Percentiles rank a stretch among this genome's conserved stretches.
Conservation (phyloP, 495 filamentous ascomycete genomes). For the Xylona heveae region DNA sequence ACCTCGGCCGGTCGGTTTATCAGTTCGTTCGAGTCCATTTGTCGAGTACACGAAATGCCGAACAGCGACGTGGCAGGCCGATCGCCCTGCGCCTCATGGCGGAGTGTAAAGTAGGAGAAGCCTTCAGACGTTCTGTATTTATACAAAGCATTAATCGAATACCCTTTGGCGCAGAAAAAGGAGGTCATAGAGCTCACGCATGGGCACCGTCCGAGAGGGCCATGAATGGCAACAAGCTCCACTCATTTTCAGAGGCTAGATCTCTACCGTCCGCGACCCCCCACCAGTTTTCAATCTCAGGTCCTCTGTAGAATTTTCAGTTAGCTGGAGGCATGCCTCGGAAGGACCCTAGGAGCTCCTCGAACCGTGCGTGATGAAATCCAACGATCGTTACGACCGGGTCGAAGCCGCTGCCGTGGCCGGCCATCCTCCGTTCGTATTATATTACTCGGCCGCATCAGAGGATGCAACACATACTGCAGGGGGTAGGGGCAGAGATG, state of each 20-base stretch:
- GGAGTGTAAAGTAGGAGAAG: slow-evolving; percentile 95
- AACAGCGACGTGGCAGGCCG: slow-evolving; percentile 67
- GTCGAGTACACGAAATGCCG: slow-evolving; percentile 86
- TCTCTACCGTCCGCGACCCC: slow-evolving; percentile 57
- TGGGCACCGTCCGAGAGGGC: slow-evolving; percentile 93
- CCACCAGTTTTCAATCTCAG: slow-evolving; percentile 86
- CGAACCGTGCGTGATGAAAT: slow-evolving; percentile 82
- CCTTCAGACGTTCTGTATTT: slow-evolving; percentile 55
- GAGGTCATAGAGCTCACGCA: slow-evolving; percentile 37
- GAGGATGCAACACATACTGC: no score
- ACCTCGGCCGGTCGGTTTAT: slow-evolving; percentile 67
- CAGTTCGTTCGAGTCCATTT: slow-evolving; percentile 62
- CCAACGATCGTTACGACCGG: slow-evolving; percentile 79
- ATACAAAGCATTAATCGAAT: not conserved
- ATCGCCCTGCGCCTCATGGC: slow-evolving; percentile 33
- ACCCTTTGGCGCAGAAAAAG: slow-evolving; percentile 1
- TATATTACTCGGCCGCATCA: no score
- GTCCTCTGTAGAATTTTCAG: slow-evolving; percentile 34
- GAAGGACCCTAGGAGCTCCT: slow-evolving; percentile 4
- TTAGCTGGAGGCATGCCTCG: not conserved
- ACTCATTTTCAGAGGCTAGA: slow-evolving; percentile 73
- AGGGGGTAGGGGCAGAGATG: no score
- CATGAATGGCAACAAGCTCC: slow-evolving; percentile 89
- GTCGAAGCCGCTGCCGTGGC: no score
- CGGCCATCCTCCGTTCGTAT: no score